These are phyloP conservation scores for Cyathus striatus DNA, from an alignment of 768 basidiomycete genomes.

Conservation along the genomic window DNA sequence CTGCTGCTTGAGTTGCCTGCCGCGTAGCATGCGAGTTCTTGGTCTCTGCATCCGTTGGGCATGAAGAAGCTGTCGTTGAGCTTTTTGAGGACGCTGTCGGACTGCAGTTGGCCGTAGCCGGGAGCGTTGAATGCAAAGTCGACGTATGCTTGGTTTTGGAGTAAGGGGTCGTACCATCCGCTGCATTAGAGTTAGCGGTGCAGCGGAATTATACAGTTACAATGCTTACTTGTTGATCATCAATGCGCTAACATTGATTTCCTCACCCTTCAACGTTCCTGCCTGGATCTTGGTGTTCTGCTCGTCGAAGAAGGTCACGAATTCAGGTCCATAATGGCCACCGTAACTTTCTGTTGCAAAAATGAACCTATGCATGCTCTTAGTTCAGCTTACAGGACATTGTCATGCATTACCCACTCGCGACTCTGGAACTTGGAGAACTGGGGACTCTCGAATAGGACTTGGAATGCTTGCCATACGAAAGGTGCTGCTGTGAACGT, in stretches of 20 bases:
- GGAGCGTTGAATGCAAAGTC: slow-evolving; percentile 58
- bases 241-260: slow-evolving; percentile 50
- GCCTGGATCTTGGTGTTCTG: slow-evolving; percentile 49
- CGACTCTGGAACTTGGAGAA: slow-evolving; percentile 48
- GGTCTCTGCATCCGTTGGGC: slow-evolving; percentile 45
- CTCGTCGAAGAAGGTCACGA: slow-evolving; percentile 59
- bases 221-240: slow-evolving; percentile 56
- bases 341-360: slow-evolving; percentile 66
- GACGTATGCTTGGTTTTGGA: slow-evolving; percentile 58
- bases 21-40: slow-evolving; percentile 51
- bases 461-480: slow-evolving; percentile 60
- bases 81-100: slow-evolving; percentile 33
- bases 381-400: background rate
- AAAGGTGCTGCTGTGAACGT: slow-evolving; percentile 49
- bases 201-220: background rate
- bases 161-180: slow-evolving; percentile 62
- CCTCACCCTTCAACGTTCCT: slow-evolving; percentile 41
- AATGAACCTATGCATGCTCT: slow-evolving; percentile 36
- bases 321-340: slow-evolving; percentile 62
- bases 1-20: slow-evolving; percentile 44
- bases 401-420: slow-evolving; percentile 37
- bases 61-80: slow-evolving; percentile 47
- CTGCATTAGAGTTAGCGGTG: slow-evolving; percentile 19
- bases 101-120: slow-evolving; percentile 60
- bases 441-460: slow-evolving; percentile 51